Base-by-base conservation (phyloP, 2,329 filamentous ascomycete species). In the Fusarium sp. region DNA sequence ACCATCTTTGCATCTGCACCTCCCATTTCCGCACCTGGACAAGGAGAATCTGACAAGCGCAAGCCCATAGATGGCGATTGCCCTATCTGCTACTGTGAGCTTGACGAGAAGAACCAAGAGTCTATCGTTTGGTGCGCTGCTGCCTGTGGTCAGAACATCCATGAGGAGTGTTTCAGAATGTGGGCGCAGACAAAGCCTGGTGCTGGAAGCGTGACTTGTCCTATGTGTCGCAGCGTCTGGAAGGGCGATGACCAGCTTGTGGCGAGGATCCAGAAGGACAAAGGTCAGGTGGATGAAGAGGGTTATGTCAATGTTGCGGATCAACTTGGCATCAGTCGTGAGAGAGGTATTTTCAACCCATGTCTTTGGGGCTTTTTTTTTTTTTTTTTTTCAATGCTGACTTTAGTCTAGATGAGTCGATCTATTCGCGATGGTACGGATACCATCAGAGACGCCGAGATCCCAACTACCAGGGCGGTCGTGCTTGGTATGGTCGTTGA, bases 231-330 rank as follows among this genome's bases (percentile, higher is more conserved):
- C 15, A 87, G 85, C 15, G 74, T 77, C 2, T 91, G 90, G 90
- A 80, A 85, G 70, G 83, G 81, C 2, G 85, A 85, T 23, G 52
- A 70, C 33, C 79, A 81, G 6, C 75, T 81, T 67, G 78, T 86
- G 11, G 82, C 81, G 38, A 82, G 80, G 37, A 83, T 88, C 27
- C 81, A 80, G 50, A 85, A 82, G 67, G 80, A 78, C 1, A 81
- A 84, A 6, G 75, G 75, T 8, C 67, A 80, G 1, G 83, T 81
- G 27, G 75, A 75, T 2, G 88, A 75, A 1, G 88, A 90, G 38
- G 89, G 89, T 0, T 91, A 91, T 71, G 80, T 90, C 49, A 91
- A 91, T 75, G 85, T 91, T 6, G 89, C 87, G 3, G 79, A 83
- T 23, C 86, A 90, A 75, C 80, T 91, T n/a, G 89, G 89, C 4